These are phyloP conservation scores for Chlamydomonas asymmetrica DNA, from an alignment of 139 green algal genomes.

Conservation along the genomic window DNA sequence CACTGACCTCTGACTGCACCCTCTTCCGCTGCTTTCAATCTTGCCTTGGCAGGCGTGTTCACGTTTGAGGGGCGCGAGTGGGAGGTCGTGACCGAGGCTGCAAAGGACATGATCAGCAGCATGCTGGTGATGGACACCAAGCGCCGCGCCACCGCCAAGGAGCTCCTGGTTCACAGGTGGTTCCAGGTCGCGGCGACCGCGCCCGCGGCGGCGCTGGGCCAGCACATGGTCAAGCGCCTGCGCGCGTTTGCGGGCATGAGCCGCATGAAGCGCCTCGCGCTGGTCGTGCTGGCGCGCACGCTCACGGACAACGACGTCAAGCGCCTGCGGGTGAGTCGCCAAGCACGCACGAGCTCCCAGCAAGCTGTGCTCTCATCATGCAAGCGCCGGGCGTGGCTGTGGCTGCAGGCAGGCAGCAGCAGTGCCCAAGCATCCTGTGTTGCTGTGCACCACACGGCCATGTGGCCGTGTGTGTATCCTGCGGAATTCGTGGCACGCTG, in stretches of 20 bases:
- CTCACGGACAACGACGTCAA: constrained; percentile 65
- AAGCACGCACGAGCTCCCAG: too few species aligned
- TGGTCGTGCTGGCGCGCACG: constrained; percentile 59
- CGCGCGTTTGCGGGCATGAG: constrained; percentile 61
- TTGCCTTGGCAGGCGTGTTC: constrained; percentile 40
- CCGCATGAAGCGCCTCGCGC: constrained; percentile 63
- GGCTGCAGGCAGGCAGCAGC: neutral
- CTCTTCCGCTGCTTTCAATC: too few species aligned
- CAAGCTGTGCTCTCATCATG: neutral
- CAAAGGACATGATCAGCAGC: constrained; percentile 76
- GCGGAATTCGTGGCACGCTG: too few species aligned
- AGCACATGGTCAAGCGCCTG: constrained; percentile 64
- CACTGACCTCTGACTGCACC: too few species aligned
- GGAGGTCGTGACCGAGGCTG: constrained; percentile 63
- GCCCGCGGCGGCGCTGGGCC: constrained; percentile 51
- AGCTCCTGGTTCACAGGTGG: constrained; percentile 51
- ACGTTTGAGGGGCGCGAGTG: constrained; percentile 69
- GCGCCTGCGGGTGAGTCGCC: constrained; percentile 53
- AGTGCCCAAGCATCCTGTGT: neutral
- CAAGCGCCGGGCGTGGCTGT: constrained; percentile 10
- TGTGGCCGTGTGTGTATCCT: too few species aligned
- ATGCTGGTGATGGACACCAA: constrained; percentile 81
- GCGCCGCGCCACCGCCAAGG: constrained; percentile 69
- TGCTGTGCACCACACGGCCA: too few species aligned
- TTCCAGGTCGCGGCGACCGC: constrained; percentile 58